Base-by-base conservation (phyloP, 139 green algal species). In the Micractinium conductrix region DNA sequence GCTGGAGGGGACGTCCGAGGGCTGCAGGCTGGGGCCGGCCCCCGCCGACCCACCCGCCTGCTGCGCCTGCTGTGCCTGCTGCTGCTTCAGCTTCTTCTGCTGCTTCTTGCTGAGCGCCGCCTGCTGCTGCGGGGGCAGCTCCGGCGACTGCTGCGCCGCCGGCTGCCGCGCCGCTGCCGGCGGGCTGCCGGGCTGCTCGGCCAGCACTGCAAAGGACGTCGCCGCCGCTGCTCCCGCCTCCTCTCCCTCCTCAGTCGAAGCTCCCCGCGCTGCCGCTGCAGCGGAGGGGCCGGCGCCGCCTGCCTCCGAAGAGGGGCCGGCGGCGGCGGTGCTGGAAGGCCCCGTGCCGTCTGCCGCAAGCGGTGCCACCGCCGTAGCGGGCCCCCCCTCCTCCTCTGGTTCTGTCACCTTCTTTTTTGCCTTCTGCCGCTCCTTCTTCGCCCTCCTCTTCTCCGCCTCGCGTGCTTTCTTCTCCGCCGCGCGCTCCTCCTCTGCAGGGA, bases 391-490 rank as follows among this genome's bases (percentile, higher is more conserved):
- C 42, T 78, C 38, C 28, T 42, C 76, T 8, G 62, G 14, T 28
- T 33, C 42, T 10, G 76, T 38, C 55, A 55, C 75, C 16, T 38
- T 72, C 40, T 82, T 80, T 19, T 80, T 82, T 12, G 76, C 76
- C 55, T 82, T 82, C 58, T 82, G 76, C 76, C 40, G 38, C 55
- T 82, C 76, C 58, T 82, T 82, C 38, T 82, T 82, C 28, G 76
- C 76, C 58, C 40, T 71, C 0, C 58, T 42, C 76, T 82, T 82
- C 42, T 82, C 76, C 16, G 76, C 76, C 76, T 82, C 76, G 8
- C 76, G 53, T 28, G 33, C 53, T 37, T 73, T 58, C 38, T 43
- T 37, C 26, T 58, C 55, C 7, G 38, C 58, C 58, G 72, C 76
- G 9, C 45, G 12, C 40, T 73, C 53, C 75, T 81, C 75, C 7